A percentile compares a stretch with the other conserved stretches of the same genome.
Evolutionary conservation across 495 filamentous ascomycete species (phyloP).

Genomic region (Pseudomonodictys pantanalensis): DNA sequence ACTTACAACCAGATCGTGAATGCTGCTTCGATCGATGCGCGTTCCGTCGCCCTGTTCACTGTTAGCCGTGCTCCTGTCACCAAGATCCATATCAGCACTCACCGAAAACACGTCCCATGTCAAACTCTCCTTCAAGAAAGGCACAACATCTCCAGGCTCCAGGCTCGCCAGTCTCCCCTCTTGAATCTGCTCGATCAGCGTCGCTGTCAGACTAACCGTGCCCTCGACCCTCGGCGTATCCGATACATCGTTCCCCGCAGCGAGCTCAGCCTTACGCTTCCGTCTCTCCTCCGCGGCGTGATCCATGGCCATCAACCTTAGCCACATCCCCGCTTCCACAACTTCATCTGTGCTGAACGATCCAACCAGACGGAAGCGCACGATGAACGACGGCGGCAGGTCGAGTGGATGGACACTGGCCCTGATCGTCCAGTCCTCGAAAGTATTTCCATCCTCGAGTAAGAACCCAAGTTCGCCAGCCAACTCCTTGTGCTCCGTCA

Average conservation of each 20-base stretch:
- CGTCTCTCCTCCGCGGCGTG: neutral
- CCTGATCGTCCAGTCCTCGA: conserved; percentile 12
- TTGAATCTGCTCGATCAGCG: conserved; percentile 6
- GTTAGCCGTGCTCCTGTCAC: neutral
- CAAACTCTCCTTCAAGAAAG: conserved; percentile 18
- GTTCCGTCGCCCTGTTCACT: conserved; percentile 2
- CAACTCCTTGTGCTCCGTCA: neutral
- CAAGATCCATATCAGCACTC: too few relatives aligned
- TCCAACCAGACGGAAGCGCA: conserved; percentile 12
- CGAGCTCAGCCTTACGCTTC: neutral
- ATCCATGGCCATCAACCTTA: conserved; percentile 2
- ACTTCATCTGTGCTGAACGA: conserved; percentile 1
- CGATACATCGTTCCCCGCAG: neutral
- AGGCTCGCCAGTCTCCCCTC: conserved; percentile 9
- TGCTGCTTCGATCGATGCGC: neutral
- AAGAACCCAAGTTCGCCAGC: conserved; percentile 2
- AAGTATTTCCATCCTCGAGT: neutral
- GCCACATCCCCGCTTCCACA: conserved; percentile 1
- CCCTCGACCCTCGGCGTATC: conserved; percentile 1
- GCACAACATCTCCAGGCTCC: conserved; percentile 13
- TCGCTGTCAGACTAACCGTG: conserved; percentile 13
- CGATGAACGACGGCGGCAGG: conserved; percentile 3
- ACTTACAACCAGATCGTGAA: conserved; percentile 2
- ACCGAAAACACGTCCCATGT: conserved; percentile 14
- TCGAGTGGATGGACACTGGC: neutral